A percentile compares a stretch with the other conserved stretches of the same genome.
Evolutionary conservation across 345 rosid genomes (phyloP).

Genomic region (Bruguiera gymnorhiza): DNA sequence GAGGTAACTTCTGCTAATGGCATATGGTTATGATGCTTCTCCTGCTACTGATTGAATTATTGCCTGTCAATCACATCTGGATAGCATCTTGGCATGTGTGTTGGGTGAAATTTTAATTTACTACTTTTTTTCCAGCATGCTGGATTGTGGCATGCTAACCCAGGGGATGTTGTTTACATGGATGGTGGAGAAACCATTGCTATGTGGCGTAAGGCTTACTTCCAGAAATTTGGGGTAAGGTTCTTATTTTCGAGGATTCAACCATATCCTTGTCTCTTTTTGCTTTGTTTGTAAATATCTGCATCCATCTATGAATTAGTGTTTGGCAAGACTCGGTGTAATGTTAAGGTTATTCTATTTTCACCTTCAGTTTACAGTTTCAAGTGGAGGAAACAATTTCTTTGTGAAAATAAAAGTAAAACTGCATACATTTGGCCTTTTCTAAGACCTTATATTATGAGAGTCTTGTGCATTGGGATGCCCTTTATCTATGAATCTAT

Average conservation of each 20-base stretch:
- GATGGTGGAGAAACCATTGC: constrained; percentile 50
- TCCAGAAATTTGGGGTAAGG: constrained; percentile 53
- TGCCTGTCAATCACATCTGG: constrained; percentile 1
- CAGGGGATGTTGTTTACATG: constrained; percentile 50
- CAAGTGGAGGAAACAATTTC: too few species aligned
- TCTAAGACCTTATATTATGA: too few species aligned
- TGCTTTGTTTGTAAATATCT: background rate
- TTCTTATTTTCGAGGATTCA: background rate
- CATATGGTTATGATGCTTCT: constrained; percentile 1
- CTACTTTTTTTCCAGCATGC: constrained; percentile 40
- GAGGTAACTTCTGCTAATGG: constrained; percentile 37
- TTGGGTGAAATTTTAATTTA: constrained; percentile 1
- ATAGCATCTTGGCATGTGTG: background rate
- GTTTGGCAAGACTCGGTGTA: background rate
- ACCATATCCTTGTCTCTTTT: background rate
- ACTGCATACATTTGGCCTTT: too few species aligned
- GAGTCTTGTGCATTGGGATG: too few species aligned
- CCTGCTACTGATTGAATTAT: background rate
- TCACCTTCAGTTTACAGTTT: too few species aligned
- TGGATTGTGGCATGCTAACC: constrained; percentile 38
- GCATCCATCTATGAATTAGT: background rate
- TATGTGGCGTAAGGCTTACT: constrained; percentile 42
- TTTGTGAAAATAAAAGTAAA: too few species aligned
- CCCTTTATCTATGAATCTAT: too few species aligned
- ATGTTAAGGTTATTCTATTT: too few species aligned